Evolutionary conservation across 306 rosid species (phyloP).

Genomic region (Fragaria iinumae): DNA sequence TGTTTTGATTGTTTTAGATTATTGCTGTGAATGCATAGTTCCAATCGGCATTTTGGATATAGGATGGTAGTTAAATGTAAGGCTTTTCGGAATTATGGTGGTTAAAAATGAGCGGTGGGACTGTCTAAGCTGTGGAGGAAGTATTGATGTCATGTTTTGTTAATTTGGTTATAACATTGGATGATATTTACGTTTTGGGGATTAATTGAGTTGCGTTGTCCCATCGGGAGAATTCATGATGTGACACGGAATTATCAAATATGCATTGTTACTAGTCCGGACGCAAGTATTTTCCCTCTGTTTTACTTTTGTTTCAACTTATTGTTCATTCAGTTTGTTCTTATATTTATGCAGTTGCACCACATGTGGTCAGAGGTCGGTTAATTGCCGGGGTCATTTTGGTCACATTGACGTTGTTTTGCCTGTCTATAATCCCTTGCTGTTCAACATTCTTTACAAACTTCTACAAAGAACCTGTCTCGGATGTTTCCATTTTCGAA

Average conservation of each 20-base stretch:
- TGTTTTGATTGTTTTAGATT: neutral
- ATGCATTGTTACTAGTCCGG: neutral
- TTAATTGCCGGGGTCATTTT: conserved; percentile 73
- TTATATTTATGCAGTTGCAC: conserved; percentile 62
- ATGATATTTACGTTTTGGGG: neutral
- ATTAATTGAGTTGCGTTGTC: too few relatives aligned
- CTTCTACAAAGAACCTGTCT: conserved; percentile 59
- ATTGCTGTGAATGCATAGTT: neutral
- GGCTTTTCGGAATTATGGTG: too few relatives aligned
- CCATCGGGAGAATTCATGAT: neutral
- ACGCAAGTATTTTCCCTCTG: too few relatives aligned
- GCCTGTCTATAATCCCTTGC: conserved; percentile 73
- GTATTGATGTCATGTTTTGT: neutral
- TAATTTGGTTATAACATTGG: neutral
- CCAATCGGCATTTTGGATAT: neutral
- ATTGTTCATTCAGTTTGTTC: conserved; percentile 8
- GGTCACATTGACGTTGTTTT: conserved; percentile 78
- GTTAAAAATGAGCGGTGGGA: neutral
- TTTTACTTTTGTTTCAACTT: neutral
- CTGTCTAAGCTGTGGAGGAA: neutral
- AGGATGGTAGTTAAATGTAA: neutral
- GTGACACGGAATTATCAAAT: neutral
- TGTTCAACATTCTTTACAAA: conserved; percentile 52
- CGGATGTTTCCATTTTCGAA: conserved; percentile 54
- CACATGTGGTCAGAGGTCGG: conserved; percentile 57